These are phyloP conservation scores for Penicillium cosmopolitanum DNA, from an alignment of 495 filamentous ascomycete genomes.

Conservation along the genomic window DNA sequence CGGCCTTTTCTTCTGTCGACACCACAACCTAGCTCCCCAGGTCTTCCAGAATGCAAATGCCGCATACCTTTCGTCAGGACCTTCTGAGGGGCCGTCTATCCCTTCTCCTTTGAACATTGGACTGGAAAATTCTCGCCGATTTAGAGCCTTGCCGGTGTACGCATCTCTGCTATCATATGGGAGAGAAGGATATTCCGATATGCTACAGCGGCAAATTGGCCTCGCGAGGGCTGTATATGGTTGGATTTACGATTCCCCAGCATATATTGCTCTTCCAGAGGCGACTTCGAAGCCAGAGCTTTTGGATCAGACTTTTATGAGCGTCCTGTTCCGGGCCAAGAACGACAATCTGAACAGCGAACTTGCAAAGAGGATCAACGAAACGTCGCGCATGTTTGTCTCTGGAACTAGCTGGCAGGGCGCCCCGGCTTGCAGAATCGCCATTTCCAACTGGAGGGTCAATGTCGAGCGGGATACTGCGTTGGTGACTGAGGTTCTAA, in stretches of 20 bases:
- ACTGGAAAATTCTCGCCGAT: slow-evolving; percentile 88
- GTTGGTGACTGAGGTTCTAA: slow-evolving; percentile 41
- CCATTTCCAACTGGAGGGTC: slow-evolving; percentile 79
- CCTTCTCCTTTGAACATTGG: slow-evolving; percentile 86
- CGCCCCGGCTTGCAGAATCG: slow-evolving; percentile 72
- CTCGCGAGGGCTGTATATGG: slow-evolving; percentile 70
- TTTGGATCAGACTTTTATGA: slow-evolving; percentile 64
- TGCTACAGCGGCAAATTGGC: slow-evolving; percentile 71
- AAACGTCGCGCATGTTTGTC: slow-evolving; percentile 75
- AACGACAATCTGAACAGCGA: slow-evolving; percentile 65
- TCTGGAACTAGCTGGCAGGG: slow-evolving; percentile 80
- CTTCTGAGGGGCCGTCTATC: slow-evolving; percentile 48
- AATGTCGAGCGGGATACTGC: slow-evolving; percentile 42
- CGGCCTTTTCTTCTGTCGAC: slow-evolving; percentile 81
- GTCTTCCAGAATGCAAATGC: slow-evolving; percentile 87
- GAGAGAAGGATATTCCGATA: slow-evolving; percentile 64
- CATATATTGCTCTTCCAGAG: slow-evolving; percentile 69
- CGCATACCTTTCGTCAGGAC: slow-evolving; percentile 67
- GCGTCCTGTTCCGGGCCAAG: slow-evolving; percentile 80
- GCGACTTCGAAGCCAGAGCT: slow-evolving; percentile 35
- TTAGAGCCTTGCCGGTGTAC: slow-evolving; percentile 88
- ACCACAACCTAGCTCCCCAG: slow-evolving; percentile 55
- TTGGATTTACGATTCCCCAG: slow-evolving; percentile 58
- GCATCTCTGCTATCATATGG: slow-evolving; percentile 80
- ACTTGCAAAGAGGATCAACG: slow-evolving; percentile 73